These are phyloP conservation scores for Xylaria sp. DNA, from an alignment of 2,329 filamentous ascomycete genomes.

Conservation along the genomic window DNA sequence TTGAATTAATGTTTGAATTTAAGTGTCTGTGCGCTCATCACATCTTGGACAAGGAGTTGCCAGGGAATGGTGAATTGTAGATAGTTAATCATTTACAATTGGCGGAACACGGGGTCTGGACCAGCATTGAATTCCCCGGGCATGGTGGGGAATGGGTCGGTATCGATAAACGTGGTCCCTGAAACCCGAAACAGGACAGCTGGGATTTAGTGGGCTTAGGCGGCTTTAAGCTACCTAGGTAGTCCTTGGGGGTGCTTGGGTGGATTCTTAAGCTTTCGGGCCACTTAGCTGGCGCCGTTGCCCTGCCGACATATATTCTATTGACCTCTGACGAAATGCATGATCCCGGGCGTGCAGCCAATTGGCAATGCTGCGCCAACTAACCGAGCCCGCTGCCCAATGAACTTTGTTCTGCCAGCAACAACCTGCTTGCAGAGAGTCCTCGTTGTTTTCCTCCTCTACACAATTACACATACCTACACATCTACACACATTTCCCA, in stretches of 20 bases:
- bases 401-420: constrained; percentile 4
- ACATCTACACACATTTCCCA: too few relatives aligned
- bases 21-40: not conserved
- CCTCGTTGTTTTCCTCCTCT: constrained; percentile 15
- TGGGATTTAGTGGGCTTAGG: too few relatives aligned
- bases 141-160: not conserved
- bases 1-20: not conserved
- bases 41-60: too few relatives aligned
- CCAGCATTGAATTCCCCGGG: too few relatives aligned
- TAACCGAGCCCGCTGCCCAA: constrained; percentile 1
- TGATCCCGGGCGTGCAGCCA: constrained; percentile 23
- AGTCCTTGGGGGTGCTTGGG: too few relatives aligned
- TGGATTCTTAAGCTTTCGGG: not conserved
- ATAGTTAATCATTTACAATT: too few relatives aligned
- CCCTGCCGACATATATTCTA: constrained; percentile 38
- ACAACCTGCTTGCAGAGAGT: not conserved
- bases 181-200: constrained; percentile 4
- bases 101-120: too few relatives aligned
- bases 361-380: constrained; percentile 26
- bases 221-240: too few relatives aligned
- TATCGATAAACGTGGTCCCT: constrained; percentile 19
- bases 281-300: constrained; percentile 29
- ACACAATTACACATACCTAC: not conserved
- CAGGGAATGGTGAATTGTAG: not conserved
- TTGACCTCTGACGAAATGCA: constrained; percentile 43